Evolutionary conservation across 2,329 filamentous ascomycete genomes (phyloP).

Genomic region (Aspergillus pseudotamarii): DNA sequence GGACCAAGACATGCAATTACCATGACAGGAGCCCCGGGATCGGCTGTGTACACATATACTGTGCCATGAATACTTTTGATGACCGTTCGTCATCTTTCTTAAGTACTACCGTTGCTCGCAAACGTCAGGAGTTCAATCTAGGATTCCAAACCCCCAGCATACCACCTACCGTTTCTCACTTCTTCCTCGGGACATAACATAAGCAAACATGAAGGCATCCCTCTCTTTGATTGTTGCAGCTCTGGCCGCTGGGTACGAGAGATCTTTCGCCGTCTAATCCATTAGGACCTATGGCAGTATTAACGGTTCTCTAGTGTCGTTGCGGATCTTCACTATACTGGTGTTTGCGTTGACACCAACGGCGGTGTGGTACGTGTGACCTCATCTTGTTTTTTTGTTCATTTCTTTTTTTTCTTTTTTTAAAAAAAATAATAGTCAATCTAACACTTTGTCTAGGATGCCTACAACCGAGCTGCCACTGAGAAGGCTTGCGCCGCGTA

Average conservation of each 20-base stretch:
- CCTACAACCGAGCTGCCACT: conserved; percentile 20
- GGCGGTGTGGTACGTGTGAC: conserved; percentile 16
- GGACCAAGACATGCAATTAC: conserved; percentile 1
- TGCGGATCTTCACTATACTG: conserved; percentile 18
- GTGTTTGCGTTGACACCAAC: conserved; percentile 19
- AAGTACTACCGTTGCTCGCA: background rate
- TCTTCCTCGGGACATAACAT: background rate
- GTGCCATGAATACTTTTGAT: background rate
- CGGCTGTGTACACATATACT: background rate
- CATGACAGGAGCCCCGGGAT: background rate
- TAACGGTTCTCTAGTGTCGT: conserved; percentile 12
- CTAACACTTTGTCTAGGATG: conserved; percentile 10
- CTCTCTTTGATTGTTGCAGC: conserved; percentile 9
- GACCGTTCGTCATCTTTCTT: background rate
- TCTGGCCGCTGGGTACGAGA: conserved; percentile 11
- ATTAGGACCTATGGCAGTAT: background rate
- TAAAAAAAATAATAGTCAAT: no score
- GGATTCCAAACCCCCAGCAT: background rate
- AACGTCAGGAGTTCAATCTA: background rate
- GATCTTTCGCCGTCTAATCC: background rate
- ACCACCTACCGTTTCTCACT: background rate
- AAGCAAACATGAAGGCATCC: conserved; percentile 7
- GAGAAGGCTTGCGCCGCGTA: conserved; percentile 23
- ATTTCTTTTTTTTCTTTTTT: no score
- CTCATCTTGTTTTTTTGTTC: background rate